Conservation (phyloP, 441 rosid species). For the Daphne laureola region DNA sequence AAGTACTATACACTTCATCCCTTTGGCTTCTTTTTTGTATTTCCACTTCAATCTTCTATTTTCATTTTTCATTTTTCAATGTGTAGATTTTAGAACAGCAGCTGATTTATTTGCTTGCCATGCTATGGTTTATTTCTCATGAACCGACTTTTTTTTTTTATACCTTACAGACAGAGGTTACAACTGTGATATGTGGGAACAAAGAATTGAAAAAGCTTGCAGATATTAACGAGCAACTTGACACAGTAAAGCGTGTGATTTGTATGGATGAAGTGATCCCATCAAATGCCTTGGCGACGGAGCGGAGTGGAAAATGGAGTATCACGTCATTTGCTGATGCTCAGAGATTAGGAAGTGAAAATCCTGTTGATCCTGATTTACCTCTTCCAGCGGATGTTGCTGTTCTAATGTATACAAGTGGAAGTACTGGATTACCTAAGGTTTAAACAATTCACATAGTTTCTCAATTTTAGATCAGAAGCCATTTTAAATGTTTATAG, state of each 20-base stretch:
- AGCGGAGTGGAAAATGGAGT: slow-evolving; percentile 51
- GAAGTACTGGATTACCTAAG: slow-evolving; percentile 96
- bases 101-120: too few relatives aligned
- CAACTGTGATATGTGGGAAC: slow-evolving; percentile 85
- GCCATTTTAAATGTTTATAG: too few relatives aligned
- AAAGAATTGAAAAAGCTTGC: slow-evolving; percentile 80
- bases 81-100: slow-evolving; percentile 1
- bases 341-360: slow-evolving; percentile 65
- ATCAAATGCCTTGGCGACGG: slow-evolving; percentile 33
- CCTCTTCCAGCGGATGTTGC: slow-evolving; percentile 83
- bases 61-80: neutral
- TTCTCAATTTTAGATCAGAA: neutral
- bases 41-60: neutral
- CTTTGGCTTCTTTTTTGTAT: too few relatives aligned
- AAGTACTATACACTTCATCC: too few relatives aligned
- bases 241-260: slow-evolving; percentile 73
- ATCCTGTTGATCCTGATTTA: slow-evolving; percentile 52
- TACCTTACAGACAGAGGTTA: slow-evolving; percentile 80
- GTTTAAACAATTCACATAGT: slow-evolving; percentile 31
- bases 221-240: slow-evolving; percentile 80
- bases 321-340: slow-evolving; percentile 55
- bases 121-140: too few relatives aligned
- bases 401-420: slow-evolving; percentile 98
- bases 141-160: slow-evolving; percentile 11
- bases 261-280: slow-evolving; percentile 82